Evolutionary conservation across 2,329 filamentous ascomycete genomes (phyloP).

Genomic region (Celoporthe dispersa): DNA sequence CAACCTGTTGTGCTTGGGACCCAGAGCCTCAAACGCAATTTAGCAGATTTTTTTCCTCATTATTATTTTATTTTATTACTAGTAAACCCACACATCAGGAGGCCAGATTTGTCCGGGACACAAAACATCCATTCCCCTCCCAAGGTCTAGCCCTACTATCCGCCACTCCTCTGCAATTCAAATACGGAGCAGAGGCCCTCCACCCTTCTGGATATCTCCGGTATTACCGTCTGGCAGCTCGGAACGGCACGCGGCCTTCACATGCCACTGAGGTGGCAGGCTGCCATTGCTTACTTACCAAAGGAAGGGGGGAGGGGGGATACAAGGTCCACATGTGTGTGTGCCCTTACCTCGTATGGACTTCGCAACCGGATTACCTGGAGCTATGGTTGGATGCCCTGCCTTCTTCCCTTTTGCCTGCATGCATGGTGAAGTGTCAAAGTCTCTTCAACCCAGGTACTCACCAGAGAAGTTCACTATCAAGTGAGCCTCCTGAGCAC

Average conservation of each 20-base stretch:
- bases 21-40: neutral
- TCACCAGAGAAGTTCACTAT: neutral
- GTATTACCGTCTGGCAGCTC: constrained; percentile 9
- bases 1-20: neutral
- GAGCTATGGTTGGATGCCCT: neutral
- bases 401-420: neutral
- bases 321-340: neutral
- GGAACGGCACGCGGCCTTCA: constrained; percentile 9
- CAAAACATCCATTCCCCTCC: neutral
- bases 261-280: constrained; percentile 5
- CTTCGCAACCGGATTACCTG: neutral
- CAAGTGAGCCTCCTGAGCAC: neutral
- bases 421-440: constrained; percentile 9
- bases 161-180: neutral
- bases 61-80: neutral
- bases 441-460: neutral
- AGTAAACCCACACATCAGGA: neutral
- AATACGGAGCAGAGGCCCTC: neutral
- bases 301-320: neutral
- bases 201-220: constrained; percentile 5
- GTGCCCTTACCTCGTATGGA: neutral
- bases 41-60: neutral
- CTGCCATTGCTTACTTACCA: neutral
- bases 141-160: neutral
- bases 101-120: neutral